Evolutionary conservation across 164 flowering plant species (phyloP), one percentile per base, ranked within the genome.

Genomic region (Umbellularia californica): DNA sequence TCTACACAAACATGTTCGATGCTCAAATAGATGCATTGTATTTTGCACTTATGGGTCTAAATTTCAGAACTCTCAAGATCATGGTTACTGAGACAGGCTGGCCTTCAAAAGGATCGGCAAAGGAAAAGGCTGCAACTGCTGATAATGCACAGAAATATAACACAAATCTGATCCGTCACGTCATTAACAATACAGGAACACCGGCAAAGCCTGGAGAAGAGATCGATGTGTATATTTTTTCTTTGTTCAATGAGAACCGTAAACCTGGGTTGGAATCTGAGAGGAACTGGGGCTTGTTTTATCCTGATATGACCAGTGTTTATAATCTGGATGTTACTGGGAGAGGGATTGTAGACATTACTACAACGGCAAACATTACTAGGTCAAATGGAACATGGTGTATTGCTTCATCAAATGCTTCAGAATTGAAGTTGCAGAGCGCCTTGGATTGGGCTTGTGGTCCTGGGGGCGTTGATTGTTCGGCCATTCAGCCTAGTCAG

Each of bases 371-470:
- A 23, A 93, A 84, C 68, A 60, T 70, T 9, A 84, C 92, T 9
- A 81, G 84, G 69, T 77, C 84, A 17, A 90, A 84, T 76, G 87
- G 90, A 72, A 87, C 88, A 47, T 95, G 98, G 97, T 95, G 99
- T 79, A 87, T 95, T 71, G 97, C 98, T 47, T 86, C 94, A 12
- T 60, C 85, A 50, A 88, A 80, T 65, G 95, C 97, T 69, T 80
- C 94, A 10, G 95, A 89, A 68, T 72, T 77, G 65, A 89, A 90
- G 71, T 80, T 95, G 84, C 83, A 88, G 81, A 89, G 76, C 81
- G 99, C 93, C 3, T 67, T 95, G 65, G 90, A 95, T 80, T 95
- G 98, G 98, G 98, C 98, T 30, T 95, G 99, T 81, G 94, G 98
- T 35, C 65, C 95, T 17, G 99, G 97, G 62, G 91, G 91, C 75